These are phyloP conservation scores for Balakata baccata DNA, from an alignment of 345 rosid species.

Conservation along the genomic window DNA sequence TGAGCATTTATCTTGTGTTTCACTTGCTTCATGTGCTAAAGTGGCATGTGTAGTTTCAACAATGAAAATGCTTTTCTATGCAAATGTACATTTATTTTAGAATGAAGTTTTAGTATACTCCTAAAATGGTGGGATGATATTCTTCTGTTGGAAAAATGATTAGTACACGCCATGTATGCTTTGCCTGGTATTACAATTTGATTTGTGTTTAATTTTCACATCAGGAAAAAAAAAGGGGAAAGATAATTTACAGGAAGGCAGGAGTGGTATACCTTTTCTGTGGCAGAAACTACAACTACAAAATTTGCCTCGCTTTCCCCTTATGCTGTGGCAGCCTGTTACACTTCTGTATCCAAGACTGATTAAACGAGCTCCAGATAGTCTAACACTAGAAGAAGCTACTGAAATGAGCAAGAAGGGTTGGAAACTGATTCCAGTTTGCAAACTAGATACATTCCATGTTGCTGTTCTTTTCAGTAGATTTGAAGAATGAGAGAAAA, in stretches of 20 bases:
- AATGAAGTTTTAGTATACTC: background rate
- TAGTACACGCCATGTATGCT: background rate
- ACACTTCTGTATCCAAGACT: slow-evolving; percentile 79
- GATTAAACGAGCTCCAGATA: slow-evolving; percentile 63
- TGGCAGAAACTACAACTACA: slow-evolving; percentile 90
- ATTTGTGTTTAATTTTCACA: slow-evolving; percentile 17
- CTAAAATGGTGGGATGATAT: background rate
- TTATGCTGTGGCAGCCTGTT: slow-evolving; percentile 90
- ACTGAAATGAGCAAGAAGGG: slow-evolving; percentile 78
- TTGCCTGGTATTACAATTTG: background rate
- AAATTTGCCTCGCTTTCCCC: slow-evolving; percentile 68
- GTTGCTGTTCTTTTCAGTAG: background rate
- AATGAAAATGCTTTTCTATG: background rate
- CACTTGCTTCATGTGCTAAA: background rate
- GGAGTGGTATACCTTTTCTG: slow-evolving; percentile 77
- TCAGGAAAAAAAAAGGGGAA: slow-evolving; percentile 89
- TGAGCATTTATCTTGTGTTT: background rate
- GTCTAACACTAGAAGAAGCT: slow-evolving; percentile 66
- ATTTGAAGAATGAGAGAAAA: slow-evolving; percentile 1
- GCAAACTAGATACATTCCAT: slow-evolving; percentile 62
- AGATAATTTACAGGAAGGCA: slow-evolving; percentile 70
- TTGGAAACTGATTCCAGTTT: slow-evolving; percentile 60
- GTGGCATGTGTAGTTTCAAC: background rate
- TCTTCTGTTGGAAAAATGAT: background rate
- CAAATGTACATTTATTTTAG: background rate